Evolutionary conservation across 2,329 filamentous ascomycete genomes (phyloP), one percentile per base, ranked within the genome.

Genomic region (Aspergillus aculeatus): DNA sequence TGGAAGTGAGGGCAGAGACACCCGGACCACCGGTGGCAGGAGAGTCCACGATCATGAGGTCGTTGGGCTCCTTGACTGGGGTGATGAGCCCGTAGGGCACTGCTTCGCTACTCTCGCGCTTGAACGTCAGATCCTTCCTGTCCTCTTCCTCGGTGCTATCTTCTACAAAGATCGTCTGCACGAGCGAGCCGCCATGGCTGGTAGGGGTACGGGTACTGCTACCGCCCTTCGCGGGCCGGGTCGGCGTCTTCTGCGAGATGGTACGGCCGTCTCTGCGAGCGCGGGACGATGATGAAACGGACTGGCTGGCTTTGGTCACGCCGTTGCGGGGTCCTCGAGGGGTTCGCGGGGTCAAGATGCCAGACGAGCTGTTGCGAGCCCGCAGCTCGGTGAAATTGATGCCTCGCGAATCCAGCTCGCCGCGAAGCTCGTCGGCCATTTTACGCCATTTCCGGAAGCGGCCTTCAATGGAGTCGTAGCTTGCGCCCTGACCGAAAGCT

Each of bases 401-500:
- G 9, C 61, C 69, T 2, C 59, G 50, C 0, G 50, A 12, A 2
- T 59, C 56, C 2, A 68, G 66, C 5, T 73, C 71, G 4, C 67
- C 67, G 47, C 70, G 69, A 14, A 82, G 70, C 0, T 63, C 62
- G 0, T 70, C 67, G 0, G 81, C 79, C 1, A 70, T 52, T 51
- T 76, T 76, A 51, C 81, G 82, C 60, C 76, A 77, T 50, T 73
- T 75, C 48, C 80, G 78, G 38, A 84, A 76, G 2, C 75, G 76
- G 48, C 75, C 74, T 61, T 83, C 78, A 24, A 84, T 75, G 0
- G 81, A 71, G 60, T 82, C 73, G 69, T 81, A 82, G 0, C 78
- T 82, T 0, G 79, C 78, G 0, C 75, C 78, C 7, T 74, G 64
- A 1, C 79, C 80, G 63, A 79, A 84, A 54, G 80, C 68, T 2